phyloP scores from a whole-genome alignment of 2,329 filamentous ascomycete genomes.

The Scytalidium lignicola region DNA sequence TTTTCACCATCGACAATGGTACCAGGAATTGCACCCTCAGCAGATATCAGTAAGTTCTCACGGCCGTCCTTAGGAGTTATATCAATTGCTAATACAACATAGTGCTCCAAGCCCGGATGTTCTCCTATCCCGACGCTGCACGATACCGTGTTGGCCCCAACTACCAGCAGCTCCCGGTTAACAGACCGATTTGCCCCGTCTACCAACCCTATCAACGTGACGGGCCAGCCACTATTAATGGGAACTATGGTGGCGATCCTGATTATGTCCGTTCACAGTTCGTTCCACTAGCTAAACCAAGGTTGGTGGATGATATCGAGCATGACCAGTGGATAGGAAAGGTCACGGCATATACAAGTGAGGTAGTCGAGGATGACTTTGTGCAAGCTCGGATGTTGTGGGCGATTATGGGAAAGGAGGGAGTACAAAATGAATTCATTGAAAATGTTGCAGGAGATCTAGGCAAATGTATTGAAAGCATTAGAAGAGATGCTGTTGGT shows the following conservation, averaged over 20 bases:
- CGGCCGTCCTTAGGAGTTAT: constrained; percentile 17
- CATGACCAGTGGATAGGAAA: constrained; percentile 27
- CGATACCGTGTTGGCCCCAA: constrained; percentile 54
- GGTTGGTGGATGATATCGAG: constrained; percentile 15
- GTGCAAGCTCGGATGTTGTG: constrained; percentile 33
- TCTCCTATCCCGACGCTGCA: constrained; percentile 49
- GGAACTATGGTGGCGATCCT: constrained; percentile 41
- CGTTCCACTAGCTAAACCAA: constrained; percentile 1
- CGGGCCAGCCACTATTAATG: constrained; percentile 28
- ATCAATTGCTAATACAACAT: constrained; percentile 32
- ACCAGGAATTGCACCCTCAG: constrained; percentile 56
- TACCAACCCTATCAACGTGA: constrained; percentile 37
- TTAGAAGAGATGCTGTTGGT: neutral
- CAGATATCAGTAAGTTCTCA: constrained; percentile 50
- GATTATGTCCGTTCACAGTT: constrained; percentile 35
- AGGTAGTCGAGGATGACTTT: constrained; percentile 34
- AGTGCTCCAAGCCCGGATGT: constrained; percentile 47
- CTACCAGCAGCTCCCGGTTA: constrained; percentile 51
- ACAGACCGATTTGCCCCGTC: constrained; percentile 33
- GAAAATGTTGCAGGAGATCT: constrained; percentile 49
- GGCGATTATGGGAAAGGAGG: constrained; percentile 19
- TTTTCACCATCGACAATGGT: constrained; percentile 62
- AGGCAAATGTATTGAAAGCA: neutral
- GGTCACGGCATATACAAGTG: constrained; percentile 7
- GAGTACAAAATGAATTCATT: constrained; percentile 55